Base-by-base conservation (phyloP, 257 asterid species). In the Solanum paucissectum region DNA sequence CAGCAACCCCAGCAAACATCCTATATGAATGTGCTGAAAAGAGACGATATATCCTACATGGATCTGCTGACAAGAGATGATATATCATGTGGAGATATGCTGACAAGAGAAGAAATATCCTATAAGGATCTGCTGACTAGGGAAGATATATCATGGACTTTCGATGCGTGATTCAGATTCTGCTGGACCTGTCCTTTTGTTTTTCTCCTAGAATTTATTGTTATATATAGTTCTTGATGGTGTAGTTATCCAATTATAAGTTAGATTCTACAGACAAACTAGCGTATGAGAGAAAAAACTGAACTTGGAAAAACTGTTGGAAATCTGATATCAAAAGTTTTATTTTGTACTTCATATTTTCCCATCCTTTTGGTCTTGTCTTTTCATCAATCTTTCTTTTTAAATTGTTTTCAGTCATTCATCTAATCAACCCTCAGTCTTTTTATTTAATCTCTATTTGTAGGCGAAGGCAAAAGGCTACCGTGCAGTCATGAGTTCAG, bases 41-140 rank as follows among this genome's bases (percentile, higher is more conserved):
- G 23, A 69, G 75, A 27, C 4, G 10, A 27, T 27, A 27, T 71
- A 16, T 71, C 77, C 12, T 71, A 14, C 9, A 32, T 12, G 23
- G 85, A 81, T 81, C 27, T 81, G 85, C 40, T 81, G 85, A 81
- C 85, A 46, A 81, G 85, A 81, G 85, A 81, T 9, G 68, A 81
- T 74, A 74, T 74, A 74, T 81, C 85, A 81, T 46, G 40, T 23
- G 29, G 20, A 23, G 85, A 81, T 32, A 11, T 27, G 37, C 74
- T 27, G 74, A 66, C 36, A 12, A 66, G 36, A 66, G 74, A 64
- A 25, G 72, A n/a, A 4, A 3, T 13, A 68, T 68, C 75, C 8
- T 68, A 27, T 68, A 68, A 1, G 23, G 84, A 79, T 79, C 40
- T 81, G 85, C 68, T 29, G 85, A 49, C 69, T 29, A 81, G 68